Evolutionary conservation across 176 grass and related monocot species (phyloP).

Genomic region (Aegilops speltoides): DNA sequence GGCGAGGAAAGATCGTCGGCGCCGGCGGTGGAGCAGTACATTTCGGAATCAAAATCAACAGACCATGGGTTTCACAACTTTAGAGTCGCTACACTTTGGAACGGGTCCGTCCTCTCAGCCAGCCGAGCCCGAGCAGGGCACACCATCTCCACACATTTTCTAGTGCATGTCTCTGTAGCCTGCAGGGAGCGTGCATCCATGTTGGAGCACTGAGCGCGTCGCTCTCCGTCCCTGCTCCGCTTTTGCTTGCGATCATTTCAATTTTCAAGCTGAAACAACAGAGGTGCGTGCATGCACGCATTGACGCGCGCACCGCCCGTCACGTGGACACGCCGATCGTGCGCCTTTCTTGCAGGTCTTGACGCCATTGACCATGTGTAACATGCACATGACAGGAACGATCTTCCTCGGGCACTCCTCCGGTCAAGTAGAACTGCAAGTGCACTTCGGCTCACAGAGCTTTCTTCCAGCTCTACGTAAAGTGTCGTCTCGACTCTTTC

Average conservation of each 20-base stretch:
- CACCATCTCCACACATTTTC: not conserved
- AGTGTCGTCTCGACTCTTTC: not conserved
- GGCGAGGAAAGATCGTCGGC: not conserved
- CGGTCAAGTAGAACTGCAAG: not conserved
- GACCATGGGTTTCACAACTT: not conserved
- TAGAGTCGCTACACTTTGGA: not conserved
- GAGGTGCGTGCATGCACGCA: not conserved
- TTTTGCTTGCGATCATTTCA: not conserved
- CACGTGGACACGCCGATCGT: not conserved
- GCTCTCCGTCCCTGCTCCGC: not conserved
- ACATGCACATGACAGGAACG: not conserved
- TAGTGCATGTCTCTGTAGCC: not conserved
- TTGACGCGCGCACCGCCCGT: not conserved
- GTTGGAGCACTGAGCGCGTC: not conserved
- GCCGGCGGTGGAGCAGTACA: not conserved
- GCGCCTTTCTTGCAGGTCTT: not conserved
- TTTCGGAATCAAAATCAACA: not conserved
- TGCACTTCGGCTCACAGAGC: not conserved
- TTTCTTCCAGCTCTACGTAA: not conserved
- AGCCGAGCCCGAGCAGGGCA: not conserved
- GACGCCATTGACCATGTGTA: not conserved
- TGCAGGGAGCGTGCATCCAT: not conserved
- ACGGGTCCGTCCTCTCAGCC: not conserved
- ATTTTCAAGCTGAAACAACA: not conserved
- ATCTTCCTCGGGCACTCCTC: not conserved